Evolutionary conservation across 257 asterid genomes (phyloP), one percentile per base, ranked within the genome.

Genomic region (Paraleonurus japonicus): DNA sequence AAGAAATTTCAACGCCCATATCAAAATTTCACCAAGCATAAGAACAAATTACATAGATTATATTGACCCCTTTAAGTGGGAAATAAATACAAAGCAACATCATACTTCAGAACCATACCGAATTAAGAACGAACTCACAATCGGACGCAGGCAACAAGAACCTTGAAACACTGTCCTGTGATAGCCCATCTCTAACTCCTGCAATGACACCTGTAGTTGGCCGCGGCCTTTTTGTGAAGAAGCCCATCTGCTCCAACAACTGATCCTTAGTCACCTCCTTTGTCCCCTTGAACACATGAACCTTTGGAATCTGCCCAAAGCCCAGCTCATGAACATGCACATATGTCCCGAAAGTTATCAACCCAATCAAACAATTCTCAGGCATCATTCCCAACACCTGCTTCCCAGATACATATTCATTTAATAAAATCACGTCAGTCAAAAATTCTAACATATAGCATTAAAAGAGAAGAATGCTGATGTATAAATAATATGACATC

Each of bases 271-370:
- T 83, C 57, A 95, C 83, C 73, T 89, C 98, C 79, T 92, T 91
- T 48, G 96, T 85, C 71, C 99, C 99, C 89, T 85, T 95, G 87
- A 95, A 95, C 79, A 89, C 98, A 60, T 91, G 92, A 77, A 89
- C 91, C 88, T 92, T 95, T 7, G 99, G 92, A 75, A 88, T 83
- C 82, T 86, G 96, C 65, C 95, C 95, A 75, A 84, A 95, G 23
- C 99, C 99, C 78, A 95, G 82, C 85, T 95, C 98, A 80, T 91
- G 96, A 79, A 95, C 86, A 72, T 95, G 96, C 59, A 95, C 97
- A 41, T 82, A 89, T 32, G 98, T 85, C 70, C 99, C 99, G 55
- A 91, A 89, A 3, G 98, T 95, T 66, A 95, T 88, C 79, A 95
- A 77, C 58, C 99, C 99, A 76, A 95, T 81, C 78, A 95, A 86